These are phyloP conservation scores for Ballota nigra DNA, from an alignment of 257 asterid genomes.

Conservation along the genomic window DNA sequence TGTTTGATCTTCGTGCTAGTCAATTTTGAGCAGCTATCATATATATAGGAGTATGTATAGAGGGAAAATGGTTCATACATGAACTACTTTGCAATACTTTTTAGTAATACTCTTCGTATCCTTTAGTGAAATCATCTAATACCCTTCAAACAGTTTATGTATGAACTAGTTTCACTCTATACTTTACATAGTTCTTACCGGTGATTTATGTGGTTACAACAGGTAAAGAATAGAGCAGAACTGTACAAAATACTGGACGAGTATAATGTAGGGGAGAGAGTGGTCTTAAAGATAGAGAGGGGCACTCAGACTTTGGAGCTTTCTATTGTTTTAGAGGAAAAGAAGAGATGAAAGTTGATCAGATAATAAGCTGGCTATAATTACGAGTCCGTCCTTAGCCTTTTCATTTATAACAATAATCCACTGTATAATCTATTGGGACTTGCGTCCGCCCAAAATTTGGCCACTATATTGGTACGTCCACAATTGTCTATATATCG, in stretches of 20 bases:
- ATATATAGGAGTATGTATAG: too few relatives aligned
- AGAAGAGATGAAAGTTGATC: conserved; percentile 18
- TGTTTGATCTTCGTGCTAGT: neutral
- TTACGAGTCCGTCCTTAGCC: neutral
- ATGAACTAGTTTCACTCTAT: too few relatives aligned
- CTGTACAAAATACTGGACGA: conserved; percentile 66
- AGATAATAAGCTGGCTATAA: neutral
- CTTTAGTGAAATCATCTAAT: too few relatives aligned
- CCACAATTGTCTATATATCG: too few relatives aligned
- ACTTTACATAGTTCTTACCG: neutral
- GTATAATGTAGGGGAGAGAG: conserved; percentile 71
- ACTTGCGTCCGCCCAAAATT: neutral
- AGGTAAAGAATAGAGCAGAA: conserved; percentile 81
- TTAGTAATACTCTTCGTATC: too few relatives aligned
- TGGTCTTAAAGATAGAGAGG: conserved; percentile 56
- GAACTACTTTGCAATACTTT: too few relatives aligned
- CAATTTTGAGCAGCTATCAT: neutral
- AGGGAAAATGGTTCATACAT: too few relatives aligned
- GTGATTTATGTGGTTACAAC: conserved; percentile 19
- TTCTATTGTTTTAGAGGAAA: conserved; percentile 68
- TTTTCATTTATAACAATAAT: neutral
- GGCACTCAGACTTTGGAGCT: conserved; percentile 60
- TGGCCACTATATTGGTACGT: neutral
- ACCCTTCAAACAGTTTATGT: too few relatives aligned
- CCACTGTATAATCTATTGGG: neutral